Conservation (phyloP, 1,284 basidiomycete species). For the Marasmius tenuissimus region DNA sequence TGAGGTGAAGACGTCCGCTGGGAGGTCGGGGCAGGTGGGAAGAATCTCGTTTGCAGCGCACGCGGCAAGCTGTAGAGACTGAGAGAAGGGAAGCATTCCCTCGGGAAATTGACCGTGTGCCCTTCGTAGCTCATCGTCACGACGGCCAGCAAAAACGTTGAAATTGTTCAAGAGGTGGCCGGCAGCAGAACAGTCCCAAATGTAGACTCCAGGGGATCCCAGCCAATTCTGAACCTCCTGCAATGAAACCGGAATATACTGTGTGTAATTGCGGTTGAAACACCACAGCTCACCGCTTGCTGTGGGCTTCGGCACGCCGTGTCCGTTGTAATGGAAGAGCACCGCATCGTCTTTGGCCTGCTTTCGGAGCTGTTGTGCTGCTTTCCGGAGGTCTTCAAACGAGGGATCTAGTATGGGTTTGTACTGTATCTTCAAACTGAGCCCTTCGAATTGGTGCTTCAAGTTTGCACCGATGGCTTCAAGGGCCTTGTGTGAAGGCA, state of each 20-base stretch:
- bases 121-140: slow-evolving; percentile 76
- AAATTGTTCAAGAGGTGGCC: slow-evolving; percentile 94
- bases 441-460: slow-evolving; percentile 94
- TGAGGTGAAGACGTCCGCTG: slow-evolving; percentile 96
- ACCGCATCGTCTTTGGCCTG: slow-evolving; percentile 93
- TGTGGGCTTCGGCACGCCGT: slow-evolving; percentile 97
- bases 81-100: slow-evolving; percentile 74
- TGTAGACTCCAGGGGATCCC: slow-evolving; percentile 93
- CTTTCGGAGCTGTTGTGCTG: slow-evolving; percentile 84
- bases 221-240: slow-evolving; percentile 93
- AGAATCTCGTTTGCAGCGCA: slow-evolving; percentile 91
- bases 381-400: slow-evolving; percentile 91
- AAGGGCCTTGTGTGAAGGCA: slow-evolving; percentile 86
- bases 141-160: slow-evolving; percentile 81
- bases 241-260: slow-evolving; percentile 96
- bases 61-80: slow-evolving; percentile 94
- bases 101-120: slow-evolving; percentile 61
- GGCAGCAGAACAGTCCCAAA: slow-evolving; percentile 98
- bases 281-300: slow-evolving; percentile 98
- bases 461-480: slow-evolving; percentile 91
- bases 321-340: slow-evolving; percentile 98
- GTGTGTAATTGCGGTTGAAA: slow-evolving; percentile 97
- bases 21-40: slow-evolving; percentile 94
- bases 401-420: slow-evolving; percentile 94
- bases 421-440: slow-evolving; percentile 89